Evolutionary conservation across 306 rosid species (phyloP), one percentile per base, ranked within the genome.

Genomic region (Prunus salicina): DNA sequence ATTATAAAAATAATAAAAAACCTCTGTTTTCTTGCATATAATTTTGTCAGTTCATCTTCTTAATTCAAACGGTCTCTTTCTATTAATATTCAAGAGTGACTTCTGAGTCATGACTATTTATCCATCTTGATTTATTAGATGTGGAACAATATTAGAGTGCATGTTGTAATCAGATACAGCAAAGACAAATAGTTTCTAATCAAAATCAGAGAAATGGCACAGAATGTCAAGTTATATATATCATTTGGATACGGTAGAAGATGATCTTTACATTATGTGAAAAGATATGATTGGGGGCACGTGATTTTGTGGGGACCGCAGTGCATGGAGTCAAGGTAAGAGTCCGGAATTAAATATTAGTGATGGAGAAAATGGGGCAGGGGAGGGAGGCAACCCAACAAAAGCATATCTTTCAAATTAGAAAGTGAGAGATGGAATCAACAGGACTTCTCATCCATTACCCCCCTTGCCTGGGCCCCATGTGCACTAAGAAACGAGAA

Each of bases 341-440:
- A 86, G 67, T 38, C 74, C 45, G 22, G 60, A 79, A 41, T 56
- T 63, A 43, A 43, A 38, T 38, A 38, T 38, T 38, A 52, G 2
- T 52, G 34, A 62, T 68, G 63, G 79, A 66, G 72, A 41, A 58
- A 47, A 60, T 52, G 47, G 34, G 60, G 49, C 16, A 66, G 16
- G 13, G 24, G 1, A 25, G 2, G 22, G 9, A 57, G 69, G 66
- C 58, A 75, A 46, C 6, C 69, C 62, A 72, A 80, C 84, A 83
- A 81, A 79, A 4, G 10, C 15, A 81, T 79, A 79, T 11, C 66
- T 12, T 67, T 79, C 88, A 64, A 78, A 67, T 80, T 82, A 41
- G 47, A 61, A 45, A 34, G 18, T 61, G 70, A 32, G 50, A 55
- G 69, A 49, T 22, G 73, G 84, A 73, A 63, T 51, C 57, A 32